Conservation (phyloP, 352 stramenopile species). For the Globisporangium orthogonon region DNA sequence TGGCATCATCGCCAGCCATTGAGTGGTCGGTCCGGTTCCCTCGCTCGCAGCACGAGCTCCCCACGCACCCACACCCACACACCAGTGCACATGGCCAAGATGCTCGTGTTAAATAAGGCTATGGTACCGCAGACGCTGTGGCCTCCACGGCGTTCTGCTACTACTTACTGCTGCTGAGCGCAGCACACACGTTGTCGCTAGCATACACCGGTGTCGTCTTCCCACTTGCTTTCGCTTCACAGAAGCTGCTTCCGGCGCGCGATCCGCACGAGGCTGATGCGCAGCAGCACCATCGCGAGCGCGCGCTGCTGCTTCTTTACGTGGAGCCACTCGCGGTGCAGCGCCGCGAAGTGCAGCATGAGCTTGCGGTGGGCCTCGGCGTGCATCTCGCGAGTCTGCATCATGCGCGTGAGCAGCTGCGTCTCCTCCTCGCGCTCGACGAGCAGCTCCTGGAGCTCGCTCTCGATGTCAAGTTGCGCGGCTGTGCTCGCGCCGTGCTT, state of each 20-base stretch:
- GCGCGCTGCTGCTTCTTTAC: slow-evolving; percentile 18
- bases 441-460: slow-evolving; percentile 16
- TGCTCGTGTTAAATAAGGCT: slow-evolving; percentile 3
- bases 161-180: slow-evolving; percentile 1
- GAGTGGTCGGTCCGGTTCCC: too few species aligned
- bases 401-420: slow-evolving; percentile 18
- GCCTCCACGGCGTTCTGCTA: not conserved
- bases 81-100: too few species aligned
- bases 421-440: slow-evolving; percentile 14
- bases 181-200: not conserved
- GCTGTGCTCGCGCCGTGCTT: slow-evolving; percentile 10
- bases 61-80: too few species aligned
- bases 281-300: slow-evolving; percentile 16
- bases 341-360: slow-evolving; percentile 16
- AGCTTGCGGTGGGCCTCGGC: slow-evolving; percentile 17
- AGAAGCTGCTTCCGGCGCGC: slow-evolving; percentile 14
- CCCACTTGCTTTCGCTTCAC: not conserved
- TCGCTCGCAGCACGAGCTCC: too few species aligned
- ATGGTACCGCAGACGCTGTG: not conserved
- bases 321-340: slow-evolving; percentile 15
- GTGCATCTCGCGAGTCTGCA: slow-evolving; percentile 17
- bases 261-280: slow-evolving; percentile 17
- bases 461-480: slow-evolving; percentile 11
- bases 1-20: too few species aligned
- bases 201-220: not conserved